phyloP scores from a whole-genome alignment of 2,329 filamentous ascomycete genomes.

The Hymenoscyphus fructigenus region DNA sequence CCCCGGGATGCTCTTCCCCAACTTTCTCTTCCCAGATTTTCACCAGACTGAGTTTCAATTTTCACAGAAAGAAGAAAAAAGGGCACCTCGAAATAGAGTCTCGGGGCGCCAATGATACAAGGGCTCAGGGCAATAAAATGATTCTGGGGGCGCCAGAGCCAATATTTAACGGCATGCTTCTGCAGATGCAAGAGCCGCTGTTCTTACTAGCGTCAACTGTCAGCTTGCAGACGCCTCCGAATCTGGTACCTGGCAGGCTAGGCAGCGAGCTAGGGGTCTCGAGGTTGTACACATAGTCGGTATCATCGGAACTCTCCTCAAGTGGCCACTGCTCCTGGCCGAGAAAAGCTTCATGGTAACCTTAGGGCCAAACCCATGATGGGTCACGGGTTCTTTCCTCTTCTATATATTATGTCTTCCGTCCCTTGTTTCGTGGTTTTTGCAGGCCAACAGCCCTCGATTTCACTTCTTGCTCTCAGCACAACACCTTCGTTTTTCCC shows the following conservation, averaged over 20 bases:
- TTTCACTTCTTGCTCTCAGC: slow-evolving; percentile 7
- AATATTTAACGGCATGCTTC: background rate
- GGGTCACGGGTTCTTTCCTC: background rate
- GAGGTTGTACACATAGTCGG: background rate
- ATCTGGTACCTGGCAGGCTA: background rate
- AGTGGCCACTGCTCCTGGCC: background rate
- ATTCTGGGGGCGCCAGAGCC: background rate
- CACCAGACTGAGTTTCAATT: background rate
- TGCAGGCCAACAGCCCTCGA: slow-evolving; percentile 5
- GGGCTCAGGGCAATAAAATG: background rate
- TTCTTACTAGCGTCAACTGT: background rate
- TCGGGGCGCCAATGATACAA: background rate
- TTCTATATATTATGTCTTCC: slow-evolving; percentile 6
- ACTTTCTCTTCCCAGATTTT: background rate
- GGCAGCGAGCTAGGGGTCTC: background rate
- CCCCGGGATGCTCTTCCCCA: background rate
- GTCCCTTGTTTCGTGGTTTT: slow-evolving; percentile 6
- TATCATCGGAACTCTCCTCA: background rate
- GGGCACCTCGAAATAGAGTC: slow-evolving; percentile 1
- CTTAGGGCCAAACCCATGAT: background rate
- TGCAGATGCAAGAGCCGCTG: background rate
- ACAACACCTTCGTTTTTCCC: background rate
- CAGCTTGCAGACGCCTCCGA: slow-evolving; percentile 5
- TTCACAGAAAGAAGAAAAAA: background rate
- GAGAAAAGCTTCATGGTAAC: background rate